Evolutionary conservation across 805 yeast genomes (phyloP), one percentile per base, ranked within the genome.

Genomic region (Metschnikowia amazonensis): DNA sequence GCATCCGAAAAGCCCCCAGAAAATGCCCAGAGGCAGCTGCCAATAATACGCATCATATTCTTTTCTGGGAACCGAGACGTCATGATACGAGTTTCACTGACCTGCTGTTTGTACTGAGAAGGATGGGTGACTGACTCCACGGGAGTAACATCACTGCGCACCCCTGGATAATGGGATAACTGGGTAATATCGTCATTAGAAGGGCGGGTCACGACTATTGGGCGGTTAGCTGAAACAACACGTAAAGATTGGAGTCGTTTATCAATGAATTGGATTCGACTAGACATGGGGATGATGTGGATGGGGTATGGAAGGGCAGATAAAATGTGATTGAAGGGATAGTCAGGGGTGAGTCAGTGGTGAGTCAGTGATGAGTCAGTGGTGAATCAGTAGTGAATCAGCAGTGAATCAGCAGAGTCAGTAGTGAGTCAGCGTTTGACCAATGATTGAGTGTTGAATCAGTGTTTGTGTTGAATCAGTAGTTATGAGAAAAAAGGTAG

Each of bases 1-100:
- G 59, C 60, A 17, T 59, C 62, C 1, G 49, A 42, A 20, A 49
- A 50, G 4, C 62, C 62, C 5, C 48, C 32, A 4, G 53, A 41
- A 35, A 52, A 35, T 2, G 57, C 31, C 56, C 60, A 59, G 3
- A 45, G 17, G 34, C 59, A 59, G n/a, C 52, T 42, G 3, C 51
- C 52, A 8, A 49, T 21, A n/a, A 50, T 50, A 1, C 60, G 49
- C 46, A 43, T 47, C 36, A 46, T 40, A 41, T 58, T 58, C 13
- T 42, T 40, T 8, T 51, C 45, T 1, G 62, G 62, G 20, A 38
- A 43, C 7, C 46, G 43, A n/a, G 54, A 43, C 2, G 56, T 46
- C 58, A 58, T 55, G 27, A 47, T 17, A 36, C 25, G 42, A 21
- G 25, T 13, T 30, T 51, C 54, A 20, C 33, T 20, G 9, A n/a